A percentile compares a stretch with the other conserved stretches of the same genome.
Conservation (phyloP, 2,329 filamentous ascomycete genomes). For the Monilinia fructicola region DNA sequence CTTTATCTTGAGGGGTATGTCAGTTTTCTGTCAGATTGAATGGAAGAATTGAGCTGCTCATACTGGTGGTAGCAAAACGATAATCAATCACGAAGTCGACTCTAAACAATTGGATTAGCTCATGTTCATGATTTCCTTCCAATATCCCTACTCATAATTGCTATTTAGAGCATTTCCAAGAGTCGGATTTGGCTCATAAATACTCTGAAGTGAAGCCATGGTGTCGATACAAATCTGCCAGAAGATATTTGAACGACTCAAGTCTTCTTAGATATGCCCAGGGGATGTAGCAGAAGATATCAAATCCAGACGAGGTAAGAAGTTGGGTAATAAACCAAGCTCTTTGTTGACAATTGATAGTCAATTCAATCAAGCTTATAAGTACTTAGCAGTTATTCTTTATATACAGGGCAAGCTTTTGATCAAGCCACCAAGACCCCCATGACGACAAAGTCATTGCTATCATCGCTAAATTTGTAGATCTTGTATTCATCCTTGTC, state of each 20-base stretch:
- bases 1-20: constrained; percentile 53
- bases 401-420: constrained; percentile 4
- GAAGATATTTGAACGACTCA: constrained; percentile 14
- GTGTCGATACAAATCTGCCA: constrained; percentile 19
- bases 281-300: constrained; percentile 7
- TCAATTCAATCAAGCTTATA: constrained; percentile 7
- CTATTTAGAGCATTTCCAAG: constrained; percentile 33
- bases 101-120: constrained; percentile 43
- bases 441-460: constrained; percentile 19
- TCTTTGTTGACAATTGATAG: constrained; percentile 4
- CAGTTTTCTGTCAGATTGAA: constrained; percentile 29
- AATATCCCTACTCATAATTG: constrained; percentile 46
- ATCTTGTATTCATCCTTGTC: constrained; percentile 8
- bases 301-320: constrained; percentile 1
- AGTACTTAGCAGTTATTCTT: constrained; percentile 4
- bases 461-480: constrained; percentile 20
- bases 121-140: constrained; percentile 3
- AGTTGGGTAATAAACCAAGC: constrained; percentile 27
- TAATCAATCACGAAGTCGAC: constrained; percentile 90
- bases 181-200: constrained; percentile 32
- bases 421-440: background rate
- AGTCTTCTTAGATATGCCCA: background rate
- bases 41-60: constrained; percentile 5
- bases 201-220: constrained; percentile 36
- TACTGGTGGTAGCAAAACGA: constrained; percentile 67